A percentile compares a stretch with the other conserved stretches of the same genome.
phyloP scores from a whole-genome alignment of 352 stramenopile species.

The Thraustochytrium sp. region DNA sequence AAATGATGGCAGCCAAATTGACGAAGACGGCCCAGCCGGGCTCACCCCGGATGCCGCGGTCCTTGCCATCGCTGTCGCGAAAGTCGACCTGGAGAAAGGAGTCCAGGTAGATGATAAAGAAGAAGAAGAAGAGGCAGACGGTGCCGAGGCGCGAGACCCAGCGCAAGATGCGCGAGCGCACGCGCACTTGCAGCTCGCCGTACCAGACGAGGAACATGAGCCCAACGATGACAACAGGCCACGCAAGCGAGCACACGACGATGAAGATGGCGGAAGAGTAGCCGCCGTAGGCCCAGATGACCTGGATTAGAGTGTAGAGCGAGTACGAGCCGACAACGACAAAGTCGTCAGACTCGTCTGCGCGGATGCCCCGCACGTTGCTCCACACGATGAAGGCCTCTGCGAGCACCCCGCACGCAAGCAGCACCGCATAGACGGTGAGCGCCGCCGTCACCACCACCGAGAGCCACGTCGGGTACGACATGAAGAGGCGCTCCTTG shows the following conservation, averaged over 20 bases:
- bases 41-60: neutral
- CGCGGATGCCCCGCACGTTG: neutral
- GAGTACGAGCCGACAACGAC: neutral
- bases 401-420: neutral
- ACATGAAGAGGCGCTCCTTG: neutral
- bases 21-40: slow-evolving; percentile 14
- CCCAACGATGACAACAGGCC: neutral
- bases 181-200: neutral
- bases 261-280: slow-evolving; percentile 2
- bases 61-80: neutral
- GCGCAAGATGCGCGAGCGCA: slow-evolving; percentile 22
- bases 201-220: slow-evolving; percentile 27
- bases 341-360: neutral
- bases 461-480: slow-evolving; percentile 18
- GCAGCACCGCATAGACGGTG: neutral
- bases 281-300: neutral
- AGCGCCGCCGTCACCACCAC: neutral
- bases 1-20: neutral
- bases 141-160: slow-evolving; percentile 20
- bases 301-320: neutral
- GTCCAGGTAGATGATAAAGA: slow-evolving; percentile 12
- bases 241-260: neutral
- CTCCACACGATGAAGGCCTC: slow-evolving; percentile 12
- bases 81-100: slow-evolving; percentile 19
- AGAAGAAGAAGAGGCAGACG: slow-evolving; percentile 25